phyloP scores from a whole-genome alignment of 257 asterid species.

The Schizonepeta tenuifolia region DNA sequence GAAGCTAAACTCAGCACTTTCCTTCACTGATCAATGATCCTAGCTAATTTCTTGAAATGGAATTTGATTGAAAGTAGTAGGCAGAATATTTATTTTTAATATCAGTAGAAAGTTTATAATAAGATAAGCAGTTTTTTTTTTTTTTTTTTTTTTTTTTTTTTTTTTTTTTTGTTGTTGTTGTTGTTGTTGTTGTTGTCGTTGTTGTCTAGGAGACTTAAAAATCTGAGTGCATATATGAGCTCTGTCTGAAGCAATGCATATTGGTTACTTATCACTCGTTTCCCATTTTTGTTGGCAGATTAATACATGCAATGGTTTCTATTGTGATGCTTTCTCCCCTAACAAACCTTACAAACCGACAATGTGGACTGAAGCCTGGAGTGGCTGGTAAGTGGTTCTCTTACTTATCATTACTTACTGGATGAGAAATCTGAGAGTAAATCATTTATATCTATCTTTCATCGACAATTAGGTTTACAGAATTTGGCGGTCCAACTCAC shows the following conservation, averaged over 20 bases:
- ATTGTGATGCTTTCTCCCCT: constrained; percentile 79
- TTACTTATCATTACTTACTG: constrained; percentile 1
- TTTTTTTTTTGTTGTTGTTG: no score
- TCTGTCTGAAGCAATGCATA: constrained; percentile 2
- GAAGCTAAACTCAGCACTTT: not conserved
- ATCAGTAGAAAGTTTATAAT: not conserved
- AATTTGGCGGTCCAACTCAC: constrained; percentile 74
- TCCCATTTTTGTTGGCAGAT: constrained; percentile 53
- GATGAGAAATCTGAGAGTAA: constrained; percentile 10
- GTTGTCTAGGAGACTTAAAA: not conserved
- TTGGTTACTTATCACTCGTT: constrained; percentile 2
- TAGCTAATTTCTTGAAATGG: constrained; percentile 6
- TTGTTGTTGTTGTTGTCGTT: no score
- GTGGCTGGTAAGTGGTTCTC: constrained; percentile 63
- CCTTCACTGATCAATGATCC: not conserved
- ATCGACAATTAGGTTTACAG: constrained; percentile 65
- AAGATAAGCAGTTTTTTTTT: not conserved
- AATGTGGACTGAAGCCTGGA: constrained; percentile 99
- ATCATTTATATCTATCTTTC: constrained; percentile 23
- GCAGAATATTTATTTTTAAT: not conserved
- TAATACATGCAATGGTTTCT: constrained; percentile 95
- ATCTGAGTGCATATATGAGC: not conserved
- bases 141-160: no score
- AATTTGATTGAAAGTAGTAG: not conserved
- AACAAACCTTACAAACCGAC: constrained; percentile 86